Conservation (phyloP, 345 rosid species). For the Gossypium ekmanianum region DNA sequence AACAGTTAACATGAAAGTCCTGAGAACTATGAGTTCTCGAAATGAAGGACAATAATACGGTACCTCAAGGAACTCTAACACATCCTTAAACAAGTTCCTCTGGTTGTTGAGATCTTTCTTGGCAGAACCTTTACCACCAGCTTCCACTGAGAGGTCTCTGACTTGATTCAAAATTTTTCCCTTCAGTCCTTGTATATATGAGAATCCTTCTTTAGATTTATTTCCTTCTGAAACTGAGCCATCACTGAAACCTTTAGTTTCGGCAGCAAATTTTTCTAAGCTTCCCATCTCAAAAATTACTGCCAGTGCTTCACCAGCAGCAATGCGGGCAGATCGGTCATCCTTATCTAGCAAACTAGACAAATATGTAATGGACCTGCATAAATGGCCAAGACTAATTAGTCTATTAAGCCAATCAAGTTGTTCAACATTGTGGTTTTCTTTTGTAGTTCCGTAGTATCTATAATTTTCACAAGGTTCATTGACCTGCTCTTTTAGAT, state of each 20-base stretch:
- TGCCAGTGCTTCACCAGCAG: constrained; percentile 93
- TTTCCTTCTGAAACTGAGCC: constrained; percentile 30
- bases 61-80: constrained; percentile 79
- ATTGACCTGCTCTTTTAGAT: neutral
- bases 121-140: constrained; percentile 88
- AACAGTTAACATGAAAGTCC: neutral
- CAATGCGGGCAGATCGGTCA: constrained; percentile 83
- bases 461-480: neutral
- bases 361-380: constrained; percentile 71
- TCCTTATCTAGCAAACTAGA: constrained; percentile 75
- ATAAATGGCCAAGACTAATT: constrained; percentile 15
- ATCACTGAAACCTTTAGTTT: constrained; percentile 17
- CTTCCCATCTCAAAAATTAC: constrained; percentile 67
- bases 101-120: constrained; percentile 91
- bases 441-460: neutral
- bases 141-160: constrained; percentile 72
- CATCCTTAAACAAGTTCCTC: constrained; percentile 76
- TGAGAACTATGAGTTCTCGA: neutral
- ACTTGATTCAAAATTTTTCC: constrained; percentile 63
- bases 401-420: neutral
- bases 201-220: constrained; percentile 42
- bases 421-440: neutral
- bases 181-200: constrained; percentile 63
- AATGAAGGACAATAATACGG: neutral
- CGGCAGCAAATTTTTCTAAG: constrained; percentile 62